phyloP scores from a whole-genome alignment of 208 protist species.

The Crithidia fasciculata region DNA sequence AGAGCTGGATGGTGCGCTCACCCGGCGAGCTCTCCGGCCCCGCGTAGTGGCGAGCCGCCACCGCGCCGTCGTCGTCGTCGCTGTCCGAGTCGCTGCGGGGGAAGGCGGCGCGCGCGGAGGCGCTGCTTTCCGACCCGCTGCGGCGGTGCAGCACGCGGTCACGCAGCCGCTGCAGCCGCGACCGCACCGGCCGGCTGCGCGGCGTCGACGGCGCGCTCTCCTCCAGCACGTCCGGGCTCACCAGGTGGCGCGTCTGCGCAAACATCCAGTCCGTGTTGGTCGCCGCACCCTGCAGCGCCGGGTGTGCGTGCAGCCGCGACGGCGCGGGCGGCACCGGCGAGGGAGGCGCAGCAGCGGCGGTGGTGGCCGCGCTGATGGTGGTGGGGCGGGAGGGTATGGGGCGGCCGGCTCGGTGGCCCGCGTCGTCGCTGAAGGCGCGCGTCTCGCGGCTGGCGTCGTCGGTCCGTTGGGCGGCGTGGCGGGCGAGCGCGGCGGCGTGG shows the following conservation, averaged over 20 bases:
- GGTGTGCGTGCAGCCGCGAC: background rate
- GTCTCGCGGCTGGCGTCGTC: background rate
- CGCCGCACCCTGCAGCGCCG: background rate
- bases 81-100: conserved; percentile 14
- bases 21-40: conserved; percentile 17
- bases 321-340: background rate
- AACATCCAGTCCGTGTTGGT: conserved; percentile 18
- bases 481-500: background rate
- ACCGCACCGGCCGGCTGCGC: background rate
- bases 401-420: background rate
- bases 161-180: conserved; percentile 15
- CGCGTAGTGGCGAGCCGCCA: background rate
- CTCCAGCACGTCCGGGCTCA: conserved; percentile 15
- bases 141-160: conserved; percentile 16
- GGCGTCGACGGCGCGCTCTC: conserved; percentile 10
- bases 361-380: background rate
- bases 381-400: background rate
- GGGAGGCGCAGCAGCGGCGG: background rate
- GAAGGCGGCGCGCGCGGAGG: conserved; percentile 4
- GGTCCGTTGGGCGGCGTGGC: background rate
- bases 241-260: conserved; percentile 15
- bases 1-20: conserved; percentile 23
- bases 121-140: background rate
- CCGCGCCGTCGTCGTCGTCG: background rate
- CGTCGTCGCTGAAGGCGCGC: background rate